Evolutionary conservation across 2,329 filamentous ascomycete species (phyloP), one percentile per base, ranked within the genome.

Genomic region (Beauveria brongniartii): DNA sequence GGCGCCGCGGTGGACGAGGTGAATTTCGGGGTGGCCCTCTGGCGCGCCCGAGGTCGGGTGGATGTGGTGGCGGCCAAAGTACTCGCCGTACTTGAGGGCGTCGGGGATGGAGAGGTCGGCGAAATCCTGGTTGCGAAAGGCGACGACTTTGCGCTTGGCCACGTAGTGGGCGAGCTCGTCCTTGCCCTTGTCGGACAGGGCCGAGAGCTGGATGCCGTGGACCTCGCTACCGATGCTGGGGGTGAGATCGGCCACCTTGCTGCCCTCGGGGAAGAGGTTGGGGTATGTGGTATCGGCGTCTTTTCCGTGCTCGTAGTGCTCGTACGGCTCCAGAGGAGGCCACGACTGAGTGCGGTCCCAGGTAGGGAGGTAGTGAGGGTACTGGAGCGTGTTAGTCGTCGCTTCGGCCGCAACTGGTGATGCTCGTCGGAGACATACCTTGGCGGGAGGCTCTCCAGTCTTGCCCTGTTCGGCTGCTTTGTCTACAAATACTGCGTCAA

Each of bases 21-120:
- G 87, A 18, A 90, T 75, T 68, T 88, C 82, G 0, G 87, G 87
- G 69, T 82, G 81, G 18, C 84, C 86, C 64, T 82, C 81, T 2
- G 87, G 87, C 3, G 84, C 84, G 7, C 87, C 86, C 4, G 82
- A 86, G n/a, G 85, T 86, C n/a, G 86, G 86, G 67, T 90, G 87
- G 58, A 90, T 86, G 73, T 90, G 87, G 63, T 85, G 83, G 20
- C 85, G 81, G 37, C 87, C 87, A 66, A 88, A 90, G 74, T 90
- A 89, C 61, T 81, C 77, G 40, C 81, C 85, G 64, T 83, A 82
- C n/a, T 86, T 79, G 34, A 88, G 75, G 3, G 84, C 85, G 54
- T 86, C 77, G 52, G 81, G 73, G 65, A 89, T 88, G 7, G 84
- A 80, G 22, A 88, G 74, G 63, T 85, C 75, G 37, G 80, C 80